Evolutionary conservation across 2,329 filamentous ascomycete genomes (phyloP).

Genomic region (Neofusicoccum parvum): DNA sequence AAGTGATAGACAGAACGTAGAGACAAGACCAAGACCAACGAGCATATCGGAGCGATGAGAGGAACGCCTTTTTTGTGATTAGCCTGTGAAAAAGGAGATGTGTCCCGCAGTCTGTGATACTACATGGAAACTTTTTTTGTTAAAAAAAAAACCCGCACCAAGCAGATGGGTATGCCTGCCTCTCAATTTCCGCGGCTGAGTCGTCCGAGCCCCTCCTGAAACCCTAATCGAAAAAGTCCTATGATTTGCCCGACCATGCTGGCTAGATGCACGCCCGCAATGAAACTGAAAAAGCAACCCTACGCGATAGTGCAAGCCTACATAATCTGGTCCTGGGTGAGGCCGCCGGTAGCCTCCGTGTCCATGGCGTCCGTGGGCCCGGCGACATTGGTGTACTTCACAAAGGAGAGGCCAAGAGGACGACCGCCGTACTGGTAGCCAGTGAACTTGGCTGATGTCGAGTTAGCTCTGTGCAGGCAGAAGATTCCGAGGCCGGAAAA

Average conservation of each 20-base stretch:
- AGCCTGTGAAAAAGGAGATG: slow-evolving; percentile 14
- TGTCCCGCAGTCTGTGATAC: slow-evolving; percentile 17
- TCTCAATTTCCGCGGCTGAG: slow-evolving; percentile 13
- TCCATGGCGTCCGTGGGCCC: slow-evolving; percentile 73
- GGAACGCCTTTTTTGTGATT: slow-evolving; percentile 18
- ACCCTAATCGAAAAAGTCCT: slow-evolving; percentile 14
- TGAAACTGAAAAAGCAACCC: slow-evolving; percentile 15
- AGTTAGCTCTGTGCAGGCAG: slow-evolving; percentile 28
- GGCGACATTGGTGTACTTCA: slow-evolving; percentile 81
- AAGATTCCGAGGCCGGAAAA: slow-evolving; percentile 9
- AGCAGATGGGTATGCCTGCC: slow-evolving; percentile 18
- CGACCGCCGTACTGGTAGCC: slow-evolving; percentile 96
- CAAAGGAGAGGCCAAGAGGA: slow-evolving; percentile 87
- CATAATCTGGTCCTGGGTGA: slow-evolving; percentile 99
- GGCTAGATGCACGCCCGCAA: slow-evolving; percentile 16
- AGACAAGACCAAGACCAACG: not conserved
- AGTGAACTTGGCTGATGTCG: slow-evolving; percentile 77
- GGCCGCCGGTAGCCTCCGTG: slow-evolving; percentile 65
- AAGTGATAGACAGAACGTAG: not conserved
- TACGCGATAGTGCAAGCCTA: slow-evolving; percentile 43
- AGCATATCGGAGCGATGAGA: not conserved
- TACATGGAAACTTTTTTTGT: slow-evolving; percentile 17
- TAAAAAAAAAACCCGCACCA: slow-evolving; percentile 7
- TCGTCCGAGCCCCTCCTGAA: slow-evolving; percentile 9
- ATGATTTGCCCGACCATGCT: slow-evolving; percentile 16